A percentile compares a stretch with the other conserved stretches of the same genome.
phyloP scores from a whole-genome alignment of 306 rosid genomes.

The Vicia faba region DNA sequence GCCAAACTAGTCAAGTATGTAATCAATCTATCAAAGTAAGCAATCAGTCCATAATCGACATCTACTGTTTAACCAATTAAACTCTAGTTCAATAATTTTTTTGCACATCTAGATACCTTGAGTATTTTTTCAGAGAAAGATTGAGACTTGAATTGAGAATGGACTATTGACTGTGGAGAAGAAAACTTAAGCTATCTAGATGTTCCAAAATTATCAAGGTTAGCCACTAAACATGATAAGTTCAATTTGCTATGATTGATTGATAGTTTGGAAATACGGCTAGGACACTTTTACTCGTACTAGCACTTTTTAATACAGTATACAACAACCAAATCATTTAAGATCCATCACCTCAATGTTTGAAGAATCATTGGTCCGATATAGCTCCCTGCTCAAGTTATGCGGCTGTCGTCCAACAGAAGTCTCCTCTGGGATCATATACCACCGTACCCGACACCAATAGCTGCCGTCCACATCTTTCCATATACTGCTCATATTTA shows the following conservation, averaged over 20 bases:
- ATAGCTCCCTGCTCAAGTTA: slow-evolving; percentile 86
- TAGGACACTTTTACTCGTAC: slow-evolving; percentile 9
- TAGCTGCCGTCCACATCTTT: slow-evolving; percentile 72
- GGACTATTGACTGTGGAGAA: background rate
- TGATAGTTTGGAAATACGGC: slow-evolving; percentile 13
- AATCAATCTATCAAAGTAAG: slow-evolving; percentile 15
- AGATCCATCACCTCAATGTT: slow-evolving; percentile 70
- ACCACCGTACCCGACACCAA: slow-evolving; percentile 81
- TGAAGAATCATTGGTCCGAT: slow-evolving; percentile 75
- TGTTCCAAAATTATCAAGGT: slow-evolving; percentile 7
- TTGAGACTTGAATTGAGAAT: background rate
- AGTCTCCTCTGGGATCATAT: slow-evolving; percentile 88
- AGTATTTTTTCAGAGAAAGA: slow-evolving; percentile 4
- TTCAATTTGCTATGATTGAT: slow-evolving; percentile 11
- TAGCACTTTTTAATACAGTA: slow-evolving; percentile 5
- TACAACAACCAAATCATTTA: slow-evolving; percentile 29
- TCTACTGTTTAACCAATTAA: slow-evolving; percentile 22
- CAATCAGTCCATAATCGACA: slow-evolving; percentile 10
- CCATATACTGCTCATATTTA: slow-evolving; percentile 64
- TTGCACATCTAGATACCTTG: slow-evolving; percentile 4
- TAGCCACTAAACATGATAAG: slow-evolving; percentile 16
- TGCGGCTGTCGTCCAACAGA: slow-evolving; percentile 85
- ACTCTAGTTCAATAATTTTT: slow-evolving; percentile 7
- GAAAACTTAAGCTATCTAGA: slow-evolving; percentile 11
- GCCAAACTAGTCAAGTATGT: slow-evolving; percentile 17